phyloP scores from a whole-genome alignment of 139 green algal genomes.

The Spirogloea muscicola region DNA sequence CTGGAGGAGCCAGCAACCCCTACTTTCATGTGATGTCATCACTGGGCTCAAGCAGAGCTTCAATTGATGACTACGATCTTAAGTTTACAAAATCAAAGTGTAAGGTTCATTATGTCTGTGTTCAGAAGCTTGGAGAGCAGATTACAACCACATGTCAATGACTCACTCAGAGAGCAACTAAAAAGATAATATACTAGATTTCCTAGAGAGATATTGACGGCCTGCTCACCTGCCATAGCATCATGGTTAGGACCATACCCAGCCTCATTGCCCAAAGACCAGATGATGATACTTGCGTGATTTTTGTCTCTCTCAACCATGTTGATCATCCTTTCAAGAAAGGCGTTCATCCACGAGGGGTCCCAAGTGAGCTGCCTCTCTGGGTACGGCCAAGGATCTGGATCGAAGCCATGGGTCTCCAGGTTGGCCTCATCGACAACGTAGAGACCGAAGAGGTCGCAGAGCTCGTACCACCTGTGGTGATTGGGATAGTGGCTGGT shows the following conservation, averaged over 20 bases:
- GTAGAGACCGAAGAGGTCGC: slow-evolving; percentile 74
- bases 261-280: slow-evolving; percentile 92
- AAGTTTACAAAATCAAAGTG: no score
- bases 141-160: no score
- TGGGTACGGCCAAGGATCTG: slow-evolving; percentile 26
- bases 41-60: no score
- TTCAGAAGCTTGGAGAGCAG: no score
- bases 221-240: slow-evolving; percentile 27
- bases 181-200: no score
- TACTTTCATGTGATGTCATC: no score
- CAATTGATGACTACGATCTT: no score
- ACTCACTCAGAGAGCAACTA: no score
- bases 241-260: slow-evolving; percentile 67
- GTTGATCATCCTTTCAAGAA: slow-evolving; percentile 29
- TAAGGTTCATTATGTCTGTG: no score
- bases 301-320: slow-evolving; percentile 92
- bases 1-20: slow-evolving; percentile 2
- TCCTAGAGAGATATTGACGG: no score
- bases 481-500: slow-evolving; percentile 94
- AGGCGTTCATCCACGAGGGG: slow-evolving; percentile 23
- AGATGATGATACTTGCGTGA: slow-evolving; percentile 79
- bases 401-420: slow-evolving; percentile 97
- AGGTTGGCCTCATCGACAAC: slow-evolving; percentile 95
- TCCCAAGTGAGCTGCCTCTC: slow-evolving; percentile 35
- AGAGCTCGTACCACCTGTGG: slow-evolving; percentile 65